Evolutionary conservation across 225 moss, liverwort and hornwort genomes (phyloP).

Genomic region (Asterella californica): DNA sequence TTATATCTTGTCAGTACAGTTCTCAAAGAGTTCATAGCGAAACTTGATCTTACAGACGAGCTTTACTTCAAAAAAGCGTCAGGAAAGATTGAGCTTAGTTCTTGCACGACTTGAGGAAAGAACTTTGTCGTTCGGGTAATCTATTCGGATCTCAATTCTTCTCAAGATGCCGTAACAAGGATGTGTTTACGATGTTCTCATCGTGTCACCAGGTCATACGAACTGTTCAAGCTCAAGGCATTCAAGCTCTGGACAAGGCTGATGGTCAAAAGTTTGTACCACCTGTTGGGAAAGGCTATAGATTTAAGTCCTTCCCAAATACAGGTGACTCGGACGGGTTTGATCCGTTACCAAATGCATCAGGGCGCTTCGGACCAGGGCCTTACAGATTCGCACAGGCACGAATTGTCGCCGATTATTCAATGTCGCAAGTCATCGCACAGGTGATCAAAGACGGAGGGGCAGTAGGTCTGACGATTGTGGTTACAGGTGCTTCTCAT

Average conservation of each 20-base stretch:
- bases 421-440: slow-evolving; percentile 77
- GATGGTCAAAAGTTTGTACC: slow-evolving; percentile 69
- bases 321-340: slow-evolving; percentile 49
- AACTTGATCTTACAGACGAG: background rate
- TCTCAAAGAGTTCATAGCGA: background rate
- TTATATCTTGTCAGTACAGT: background rate
- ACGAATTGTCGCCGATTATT: slow-evolving; percentile 68
- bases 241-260: slow-evolving; percentile 56
- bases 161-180: background rate
- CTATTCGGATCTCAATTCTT: background rate
- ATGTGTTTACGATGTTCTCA: background rate
- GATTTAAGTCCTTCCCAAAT: slow-evolving; percentile 51
- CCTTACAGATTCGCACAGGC: slow-evolving; percentile 83
- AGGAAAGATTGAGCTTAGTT: too few relatives aligned
- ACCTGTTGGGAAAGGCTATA: slow-evolving; percentile 59
- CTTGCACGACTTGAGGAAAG: background rate
- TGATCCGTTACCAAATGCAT: slow-evolving; percentile 48
- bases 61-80: too few relatives aligned
- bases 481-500: slow-evolving; percentile 87
- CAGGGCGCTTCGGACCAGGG: slow-evolving; percentile 54
- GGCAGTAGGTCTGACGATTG: slow-evolving; percentile 60
- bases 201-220: slow-evolving; percentile 55
- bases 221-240: slow-evolving; percentile 75
- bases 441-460: slow-evolving; percentile 77
- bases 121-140: background rate